Conservation (phyloP, 495 filamentous ascomycete genomes). For the Aspergillus campestris region DNA sequence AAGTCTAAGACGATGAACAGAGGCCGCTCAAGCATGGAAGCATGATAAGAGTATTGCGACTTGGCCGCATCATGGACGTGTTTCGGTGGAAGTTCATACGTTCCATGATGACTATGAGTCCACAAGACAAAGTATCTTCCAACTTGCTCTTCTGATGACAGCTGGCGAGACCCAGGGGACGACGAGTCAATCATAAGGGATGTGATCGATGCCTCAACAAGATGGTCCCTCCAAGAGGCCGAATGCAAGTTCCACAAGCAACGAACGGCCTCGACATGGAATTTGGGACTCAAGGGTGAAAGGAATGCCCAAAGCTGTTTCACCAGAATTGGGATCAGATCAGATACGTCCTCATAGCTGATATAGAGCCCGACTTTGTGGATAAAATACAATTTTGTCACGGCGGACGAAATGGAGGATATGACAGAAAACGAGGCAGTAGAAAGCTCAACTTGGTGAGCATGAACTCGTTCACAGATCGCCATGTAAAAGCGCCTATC, state of each 20-base stretch:
- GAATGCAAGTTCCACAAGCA: constrained; percentile 79
- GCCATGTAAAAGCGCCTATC: constrained; percentile 46
- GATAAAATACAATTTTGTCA: constrained; percentile 54
- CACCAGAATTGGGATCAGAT: constrained; percentile 59
- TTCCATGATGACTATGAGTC: constrained; percentile 69
- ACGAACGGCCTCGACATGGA: constrained; percentile 85
- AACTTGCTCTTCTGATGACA: constrained; percentile 28
- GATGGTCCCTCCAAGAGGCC: constrained; percentile 45
- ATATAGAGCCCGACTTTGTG: constrained; percentile 40
- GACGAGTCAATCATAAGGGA: constrained; percentile 54
- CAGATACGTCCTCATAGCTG: constrained; percentile 48
- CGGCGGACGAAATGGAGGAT: constrained; percentile 52
- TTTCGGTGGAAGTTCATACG: constrained; percentile 42
- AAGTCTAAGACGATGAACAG: constrained; percentile 77
- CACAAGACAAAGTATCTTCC: constrained; percentile 64
- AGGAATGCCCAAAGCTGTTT: constrained; percentile 69
- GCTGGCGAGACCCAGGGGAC: constrained; percentile 14
- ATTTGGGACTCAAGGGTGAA: constrained; percentile 72
- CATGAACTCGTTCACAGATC: constrained; percentile 32
- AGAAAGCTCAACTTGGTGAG: constrained; percentile 13
- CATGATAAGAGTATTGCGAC: constrained; percentile 28
- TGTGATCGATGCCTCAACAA: constrained; percentile 73
- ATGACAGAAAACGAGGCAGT: constrained; percentile 34
- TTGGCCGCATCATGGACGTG: constrained; percentile 39
- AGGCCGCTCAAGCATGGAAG: constrained; percentile 69